phyloP scores from a whole-genome alignment of 345 rosid species.

The Brassica juncea region DNA sequence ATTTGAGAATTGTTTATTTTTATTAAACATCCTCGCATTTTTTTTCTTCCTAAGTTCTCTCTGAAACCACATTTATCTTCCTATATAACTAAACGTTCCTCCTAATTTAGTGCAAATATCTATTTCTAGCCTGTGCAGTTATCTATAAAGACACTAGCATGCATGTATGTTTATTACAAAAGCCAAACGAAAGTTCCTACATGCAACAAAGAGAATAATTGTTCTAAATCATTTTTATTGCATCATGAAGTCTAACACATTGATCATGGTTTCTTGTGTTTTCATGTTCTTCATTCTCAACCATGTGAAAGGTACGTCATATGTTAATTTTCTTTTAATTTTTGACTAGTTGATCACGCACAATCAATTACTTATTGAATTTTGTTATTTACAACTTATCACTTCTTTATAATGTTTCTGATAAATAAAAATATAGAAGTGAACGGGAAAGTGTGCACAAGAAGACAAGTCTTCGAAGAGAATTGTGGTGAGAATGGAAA shows the following conservation, averaged over 20 bases:
- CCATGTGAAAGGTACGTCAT: neutral
- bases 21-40: neutral
- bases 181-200: neutral
- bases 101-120: neutral
- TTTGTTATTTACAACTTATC: neutral
- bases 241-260: conserved; percentile 10
- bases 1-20: neutral
- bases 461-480: neutral
- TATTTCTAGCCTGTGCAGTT: neutral
- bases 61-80: neutral
- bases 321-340: no score
- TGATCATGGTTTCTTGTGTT: conserved; percentile 13
- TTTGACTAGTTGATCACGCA: neutral
- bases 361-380: neutral
- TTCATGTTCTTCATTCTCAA: neutral
- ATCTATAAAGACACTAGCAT: neutral
- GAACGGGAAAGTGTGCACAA: conserved; percentile 3
- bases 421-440: neutral
- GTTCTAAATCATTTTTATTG: neutral
- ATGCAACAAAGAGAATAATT: neutral
- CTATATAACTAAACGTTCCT: neutral
- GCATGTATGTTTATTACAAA: neutral
- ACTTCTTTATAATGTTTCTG: no score
- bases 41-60: neutral
- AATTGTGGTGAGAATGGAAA: conserved; percentile 7